Evolutionary conservation across 306 rosid genomes (phyloP), one percentile per base, ranked within the genome.

Genomic region (Geum urbanum): DNA sequence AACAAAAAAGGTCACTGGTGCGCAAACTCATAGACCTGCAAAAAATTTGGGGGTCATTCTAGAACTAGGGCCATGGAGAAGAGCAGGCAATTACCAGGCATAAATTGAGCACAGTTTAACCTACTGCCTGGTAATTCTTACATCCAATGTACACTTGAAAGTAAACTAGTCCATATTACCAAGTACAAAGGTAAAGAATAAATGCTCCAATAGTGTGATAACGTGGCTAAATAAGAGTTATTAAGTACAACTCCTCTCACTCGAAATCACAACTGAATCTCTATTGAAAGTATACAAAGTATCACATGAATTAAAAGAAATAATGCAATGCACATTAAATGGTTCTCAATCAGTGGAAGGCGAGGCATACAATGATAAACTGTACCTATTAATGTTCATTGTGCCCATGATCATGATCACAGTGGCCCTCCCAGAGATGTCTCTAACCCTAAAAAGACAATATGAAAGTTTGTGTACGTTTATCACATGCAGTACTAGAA

Each of bases 371-470:
- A 45, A 18, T 63, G 61, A 72, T 9, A 35, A 27, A 66, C n/a
- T 5, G 63, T 79, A 86, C 96, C 94, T 82, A 71, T 65, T 79
- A 81, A 69, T 79, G 83, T 8, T 74, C 86, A 54, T 35, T 44
- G 8, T 32, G n/a, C 18, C 62, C 62, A 56, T 84, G 86, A 1
- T 72, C 86, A 44, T 82, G 86, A 67, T 88, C 97, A 77, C 59
- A 91, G 51, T 92, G 97, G 75, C 91, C 97, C 22, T 92, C 98
- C 98, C 98, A 92, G 22, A 97, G 98, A 79, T 92, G 98, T 72
- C 98, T 86, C 97, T 90, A 92, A 12, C 98, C 98, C 98, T 92
- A 77, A 11, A 59, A 76, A 27, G 6, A 63, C 54, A 41, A 41
- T 37, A 59, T 16, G 35, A 64, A 56, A 52, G 9, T 51, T 19